Base-by-base conservation (phyloP, 179 eudicot genomes). In the Amaranthus tricolor region DNA sequence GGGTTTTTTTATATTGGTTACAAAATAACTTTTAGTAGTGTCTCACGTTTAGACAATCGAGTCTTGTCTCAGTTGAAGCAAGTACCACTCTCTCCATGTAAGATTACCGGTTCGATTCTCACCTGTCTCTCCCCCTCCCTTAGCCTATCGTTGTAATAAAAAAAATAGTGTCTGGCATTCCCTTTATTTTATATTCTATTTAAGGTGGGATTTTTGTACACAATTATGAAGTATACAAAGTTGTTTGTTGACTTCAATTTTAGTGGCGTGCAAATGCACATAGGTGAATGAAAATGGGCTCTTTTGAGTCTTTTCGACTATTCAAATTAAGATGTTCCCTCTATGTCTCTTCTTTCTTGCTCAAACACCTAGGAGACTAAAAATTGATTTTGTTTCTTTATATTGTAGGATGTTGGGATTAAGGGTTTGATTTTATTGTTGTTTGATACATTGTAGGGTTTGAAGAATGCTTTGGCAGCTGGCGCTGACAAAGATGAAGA, bases 401-500 rank as follows among this genome's bases (percentile, higher is more conserved):
- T 31, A 31, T 31, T 31, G 40, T 31, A 31, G 40, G 40, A 31
- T 31, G 40, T 31, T 31, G 40, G 40, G 40, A 31, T 31, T 31
- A 31, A 31, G 40, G 2, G 40, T 31, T 31, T 31, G 3, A 4
- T 31, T 31, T 31, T 31, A 31, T 31, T 31, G 40, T 31, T 31
- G 40, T 31, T 31, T 31, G 40, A 54, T 45, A 40, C 31, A 21
- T 71, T 69, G 62, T 65, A 90, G 98, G 97, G 96, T 64, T 80
- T 96, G 85, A 90, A 86, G 80, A 84, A 68, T 40, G 97, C 97
- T 77, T 75, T 96, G 62, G 90, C 91, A 47, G 85, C 88, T 77
- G 98, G 99, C 52, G 97, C 91, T 78, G 96, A 93, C 73, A 87
- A 88, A 80, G 88, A 93, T 76, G 99, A 91, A 86, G 98, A 88